Conservation (phyloP, 1,139 yeast species). For the Ogataea hybrid region DNA sequence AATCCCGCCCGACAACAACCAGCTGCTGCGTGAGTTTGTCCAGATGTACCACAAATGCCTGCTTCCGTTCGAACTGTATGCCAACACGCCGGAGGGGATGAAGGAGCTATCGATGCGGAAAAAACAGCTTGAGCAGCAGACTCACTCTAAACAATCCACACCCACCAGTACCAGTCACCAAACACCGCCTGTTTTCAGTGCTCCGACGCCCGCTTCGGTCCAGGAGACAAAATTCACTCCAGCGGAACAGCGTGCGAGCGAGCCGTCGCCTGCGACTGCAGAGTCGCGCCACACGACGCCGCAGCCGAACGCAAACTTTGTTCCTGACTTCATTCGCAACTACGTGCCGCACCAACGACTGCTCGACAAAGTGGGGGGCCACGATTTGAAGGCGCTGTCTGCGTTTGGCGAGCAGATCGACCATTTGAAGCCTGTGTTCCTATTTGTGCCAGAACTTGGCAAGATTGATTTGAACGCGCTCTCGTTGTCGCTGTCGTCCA, state of each 20-base stretch:
- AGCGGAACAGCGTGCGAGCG: background rate
- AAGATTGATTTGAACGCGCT: slow-evolving; percentile 77
- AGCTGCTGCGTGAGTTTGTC: slow-evolving; percentile 62
- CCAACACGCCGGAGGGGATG: slow-evolving; percentile 63
- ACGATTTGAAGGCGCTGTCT: slow-evolving; percentile 63
- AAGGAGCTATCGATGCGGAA: slow-evolving; percentile 58
- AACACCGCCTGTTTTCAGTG: slow-evolving; percentile 7
- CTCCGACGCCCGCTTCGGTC: slow-evolving; percentile 2
- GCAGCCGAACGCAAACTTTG: slow-evolving; percentile 8
- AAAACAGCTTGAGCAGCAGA: slow-evolving; percentile 41
- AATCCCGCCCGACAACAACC: slow-evolving; percentile 40
- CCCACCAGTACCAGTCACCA: slow-evolving; percentile 4
- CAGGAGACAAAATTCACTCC: background rate
- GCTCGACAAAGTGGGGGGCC: slow-evolving; percentile 64
- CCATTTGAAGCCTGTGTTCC: slow-evolving; percentile 75
- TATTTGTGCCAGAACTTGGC: slow-evolving; percentile 90
- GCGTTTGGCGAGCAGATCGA: slow-evolving; percentile 80
- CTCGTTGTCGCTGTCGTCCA: slow-evolving; percentile 69
- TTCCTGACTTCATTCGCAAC: slow-evolving; percentile 55
- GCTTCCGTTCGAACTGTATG: slow-evolving; percentile 74
- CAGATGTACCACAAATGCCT: slow-evolving; percentile 57
- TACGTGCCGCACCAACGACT: slow-evolving; percentile 65
- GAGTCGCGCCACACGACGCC: slow-evolving; percentile 18
- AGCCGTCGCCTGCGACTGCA: slow-evolving; percentile 5
- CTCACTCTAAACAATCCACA: slow-evolving; percentile 18